Evolutionary conservation across 257 asterid species (phyloP), one percentile per base, ranked within the genome.

Genomic region (Scutellaria galericulata): DNA sequence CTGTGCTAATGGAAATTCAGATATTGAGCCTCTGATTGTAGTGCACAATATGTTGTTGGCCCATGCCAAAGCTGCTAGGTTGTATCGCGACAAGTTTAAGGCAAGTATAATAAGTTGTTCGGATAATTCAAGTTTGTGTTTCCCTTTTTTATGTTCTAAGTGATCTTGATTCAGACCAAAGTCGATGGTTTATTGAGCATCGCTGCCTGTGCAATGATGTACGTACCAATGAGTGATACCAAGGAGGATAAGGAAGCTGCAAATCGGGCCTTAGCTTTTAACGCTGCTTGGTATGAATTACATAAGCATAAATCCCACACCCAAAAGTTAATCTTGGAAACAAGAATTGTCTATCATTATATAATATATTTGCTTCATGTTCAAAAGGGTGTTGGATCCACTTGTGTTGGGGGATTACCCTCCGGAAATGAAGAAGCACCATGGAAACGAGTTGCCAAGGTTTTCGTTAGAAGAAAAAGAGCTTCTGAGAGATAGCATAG

Each of bases 331-430:
- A 6, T 22, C 57, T 11, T 14, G 58, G 18, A 31, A 31, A 31
- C 37, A 31, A 31, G 37, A 31, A 31, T 31, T 31, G 37, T 64
- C 51, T 72, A 71, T 50, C 68, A 60, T 64, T 15, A 7, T 31
- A 37, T 39, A 37, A 52, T 71, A 77, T 70, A 61, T 40, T 55
- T 3, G 7, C 58, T 51, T 50, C 37, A 7, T 12, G 14, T 6
- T 66, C 12, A 68, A 73, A 72, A 92, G 96, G 96, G 56, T 67
- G 4, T 69, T 85, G 62, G 98, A 92, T 79, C 97, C 96, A 5
- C 68, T 88, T 0, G 75, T 92, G 47, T 81, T 71, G 42, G 98
- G 97, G 7, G 89, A 92, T 47, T 90, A 92, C 79, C 98, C 98
- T 66, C 83, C 79, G n/a, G 96, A 90, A 84, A 92, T 92, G 98